phyloP scores from a whole-genome alignment of 139 green algal species.

The Chlamydomonas eustigma region DNA sequence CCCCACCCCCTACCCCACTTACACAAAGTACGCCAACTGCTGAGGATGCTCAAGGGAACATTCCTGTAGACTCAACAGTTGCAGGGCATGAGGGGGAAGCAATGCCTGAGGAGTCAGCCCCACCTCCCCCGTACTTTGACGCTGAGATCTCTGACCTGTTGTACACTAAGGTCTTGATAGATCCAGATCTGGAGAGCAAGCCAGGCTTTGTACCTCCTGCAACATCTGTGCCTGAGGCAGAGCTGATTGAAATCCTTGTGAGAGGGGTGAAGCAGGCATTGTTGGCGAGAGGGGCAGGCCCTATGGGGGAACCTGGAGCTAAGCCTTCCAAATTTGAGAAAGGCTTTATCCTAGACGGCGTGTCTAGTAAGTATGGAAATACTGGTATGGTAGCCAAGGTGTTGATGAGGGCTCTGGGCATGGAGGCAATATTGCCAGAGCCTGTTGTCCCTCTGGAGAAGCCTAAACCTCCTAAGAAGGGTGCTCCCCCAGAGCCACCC shows the following conservation, averaged over 20 bases:
- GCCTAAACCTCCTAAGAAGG: not conserved
- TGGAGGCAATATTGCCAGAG: slow-evolving; percentile 32
- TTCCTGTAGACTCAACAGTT: not conserved
- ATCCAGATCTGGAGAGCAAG: slow-evolving; percentile 33
- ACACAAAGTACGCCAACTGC: too few species aligned
- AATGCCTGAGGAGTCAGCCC: not conserved
- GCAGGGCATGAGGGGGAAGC: not conserved
- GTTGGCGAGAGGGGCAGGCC: not conserved
- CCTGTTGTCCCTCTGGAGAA: not conserved
- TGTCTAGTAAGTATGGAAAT: slow-evolving; percentile 30
- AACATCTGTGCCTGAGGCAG: slow-evolving; percentile 14
- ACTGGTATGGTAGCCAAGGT: slow-evolving; percentile 14
- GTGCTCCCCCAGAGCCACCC: not conserved
- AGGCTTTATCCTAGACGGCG: slow-evolving; percentile 52
- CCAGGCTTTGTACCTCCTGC: slow-evolving; percentile 28
- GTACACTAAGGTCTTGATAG: slow-evolving; percentile 31
- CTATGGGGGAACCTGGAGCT: not conserved
- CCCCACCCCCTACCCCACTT: not conserved
- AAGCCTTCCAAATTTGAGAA: slow-evolving; percentile 16
- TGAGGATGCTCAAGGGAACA: not conserved
- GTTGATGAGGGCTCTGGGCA: slow-evolving; percentile 40
- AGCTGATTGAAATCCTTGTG: slow-evolving; percentile 20
- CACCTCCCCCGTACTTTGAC: slow-evolving; percentile 18
- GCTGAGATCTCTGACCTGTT: slow-evolving; percentile 28
- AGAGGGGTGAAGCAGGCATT: slow-evolving; percentile 10